Conservation (phyloP, 106 monocot species). For the Agapanthus africanus region DNA sequence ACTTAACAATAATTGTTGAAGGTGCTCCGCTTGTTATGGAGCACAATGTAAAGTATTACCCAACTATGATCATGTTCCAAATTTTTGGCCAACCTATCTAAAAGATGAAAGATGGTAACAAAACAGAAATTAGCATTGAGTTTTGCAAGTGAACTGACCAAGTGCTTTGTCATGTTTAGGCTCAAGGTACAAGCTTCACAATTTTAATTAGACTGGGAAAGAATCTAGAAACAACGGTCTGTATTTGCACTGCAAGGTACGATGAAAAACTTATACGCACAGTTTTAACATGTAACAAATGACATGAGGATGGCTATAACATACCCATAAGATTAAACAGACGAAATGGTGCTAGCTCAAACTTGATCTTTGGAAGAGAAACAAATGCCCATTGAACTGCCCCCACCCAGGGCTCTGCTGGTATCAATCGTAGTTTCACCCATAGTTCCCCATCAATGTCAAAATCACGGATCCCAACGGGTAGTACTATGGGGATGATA, state of each 20-base stretch:
- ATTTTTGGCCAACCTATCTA: no score
- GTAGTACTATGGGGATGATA: constrained; percentile 66
- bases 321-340: constrained; percentile 96
- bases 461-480: constrained; percentile 88
- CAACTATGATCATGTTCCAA: no score
- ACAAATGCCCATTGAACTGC: constrained; percentile 98
- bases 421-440: constrained; percentile 89
- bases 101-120: no score
- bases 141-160: no score
- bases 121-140: no score
- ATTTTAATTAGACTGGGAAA: not conserved
- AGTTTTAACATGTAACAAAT: not conserved
- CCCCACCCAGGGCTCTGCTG: constrained; percentile 91
- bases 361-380: constrained; percentile 92
- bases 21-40: no score
- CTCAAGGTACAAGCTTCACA: not conserved
- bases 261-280: not conserved
- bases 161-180: no score
- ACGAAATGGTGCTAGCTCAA: constrained; percentile 86
- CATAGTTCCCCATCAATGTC: constrained; percentile 98
- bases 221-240: not conserved
- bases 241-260: not conserved
- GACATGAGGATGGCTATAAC: constrained; percentile 2
- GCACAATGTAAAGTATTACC: no score
- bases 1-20: no score